A percentile compares a stretch with the other conserved stretches of the same genome.
phyloP scores from a whole-genome alignment of 176 grass and related monocot genomes.

The Aegilops sharonensis region DNA sequence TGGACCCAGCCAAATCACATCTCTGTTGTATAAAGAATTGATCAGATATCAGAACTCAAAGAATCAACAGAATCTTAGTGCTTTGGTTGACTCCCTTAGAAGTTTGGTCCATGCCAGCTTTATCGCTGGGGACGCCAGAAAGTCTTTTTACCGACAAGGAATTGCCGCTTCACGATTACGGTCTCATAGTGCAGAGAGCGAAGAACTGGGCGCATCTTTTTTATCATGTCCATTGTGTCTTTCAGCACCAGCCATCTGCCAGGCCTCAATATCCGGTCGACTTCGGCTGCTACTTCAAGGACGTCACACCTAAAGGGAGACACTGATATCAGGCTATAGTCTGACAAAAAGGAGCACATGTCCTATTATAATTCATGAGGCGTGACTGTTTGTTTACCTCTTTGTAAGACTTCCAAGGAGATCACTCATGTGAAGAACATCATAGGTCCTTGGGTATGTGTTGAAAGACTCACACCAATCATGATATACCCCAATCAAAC shows the following conservation, averaged over 20 bases:
- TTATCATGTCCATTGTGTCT: conserved; percentile 64
- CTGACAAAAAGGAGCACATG: background rate
- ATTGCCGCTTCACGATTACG: conserved; percentile 48
- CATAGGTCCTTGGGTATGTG: conserved; percentile 95
- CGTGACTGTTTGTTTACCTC: conserved; percentile 36
- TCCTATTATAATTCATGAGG: background rate
- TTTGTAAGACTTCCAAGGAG: conserved; percentile 63
- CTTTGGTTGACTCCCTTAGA: background rate
- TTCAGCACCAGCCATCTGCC: conserved; percentile 82
- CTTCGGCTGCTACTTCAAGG: conserved; percentile 64
- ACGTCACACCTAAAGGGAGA: conserved; percentile 65
- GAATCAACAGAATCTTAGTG: conserved; percentile 5
- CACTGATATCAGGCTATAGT: background rate
- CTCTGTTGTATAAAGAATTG: conserved; percentile 19
- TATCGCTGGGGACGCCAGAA: conserved; percentile 58
- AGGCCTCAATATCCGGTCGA: conserved; percentile 87
- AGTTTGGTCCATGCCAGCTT: background rate
- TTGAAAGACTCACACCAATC: conserved; percentile 94
- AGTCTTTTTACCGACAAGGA: conserved; percentile 70
- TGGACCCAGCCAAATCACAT: background rate
- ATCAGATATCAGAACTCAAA: conserved; percentile 1
- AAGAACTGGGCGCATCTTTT: conserved; percentile 59
- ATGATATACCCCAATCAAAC: conserved; percentile 86
- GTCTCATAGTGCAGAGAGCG: conserved; percentile 67
- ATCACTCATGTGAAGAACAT: conserved; percentile 77